Evolutionary conservation across 2,329 filamentous ascomycete species (phyloP).

Genomic region (Pleoardoris graminearum): DNA sequence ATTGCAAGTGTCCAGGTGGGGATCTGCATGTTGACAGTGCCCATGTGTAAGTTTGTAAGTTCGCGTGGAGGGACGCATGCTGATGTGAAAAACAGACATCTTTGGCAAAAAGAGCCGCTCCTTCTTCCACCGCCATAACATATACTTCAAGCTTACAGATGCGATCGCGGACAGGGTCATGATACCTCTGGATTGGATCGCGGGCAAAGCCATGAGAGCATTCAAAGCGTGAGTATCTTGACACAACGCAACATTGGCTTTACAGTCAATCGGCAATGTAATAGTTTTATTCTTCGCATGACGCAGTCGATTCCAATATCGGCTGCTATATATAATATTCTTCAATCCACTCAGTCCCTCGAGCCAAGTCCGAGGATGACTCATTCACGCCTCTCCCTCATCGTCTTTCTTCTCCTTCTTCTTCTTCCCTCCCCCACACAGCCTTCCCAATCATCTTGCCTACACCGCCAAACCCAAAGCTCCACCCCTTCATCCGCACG

Average conservation of each 20-base stretch:
- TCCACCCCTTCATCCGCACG: slow-evolving; percentile 70
- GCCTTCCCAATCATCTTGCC: slow-evolving; percentile 53
- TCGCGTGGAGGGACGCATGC: neutral
- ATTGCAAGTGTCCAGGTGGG: slow-evolving; percentile 77
- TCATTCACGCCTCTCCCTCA: slow-evolving; percentile 3
- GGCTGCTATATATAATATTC: too few species aligned
- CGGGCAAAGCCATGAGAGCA: neutral
- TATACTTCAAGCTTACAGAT: slow-evolving; percentile 39
- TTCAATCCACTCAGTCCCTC: too few species aligned
- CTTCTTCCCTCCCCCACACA: slow-evolving; percentile 14
- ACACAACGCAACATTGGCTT: too few species aligned
- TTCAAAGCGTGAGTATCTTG: neutral
- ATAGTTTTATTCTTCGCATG: too few species aligned
- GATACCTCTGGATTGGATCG: neutral
- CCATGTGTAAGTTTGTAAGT: slow-evolving; percentile 68
- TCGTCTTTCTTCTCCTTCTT: slow-evolving; percentile 15
- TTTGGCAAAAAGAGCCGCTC: slow-evolving; percentile 43
- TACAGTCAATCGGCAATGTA: too few species aligned
- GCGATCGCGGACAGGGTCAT: slow-evolving; percentile 30
- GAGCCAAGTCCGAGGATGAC: too few species aligned
- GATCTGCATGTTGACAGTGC: slow-evolving; percentile 74
- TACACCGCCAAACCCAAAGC: slow-evolving; percentile 66
- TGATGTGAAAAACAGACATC: slow-evolving; percentile 24
- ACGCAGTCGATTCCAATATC: too few species aligned
- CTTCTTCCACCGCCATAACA: slow-evolving; percentile 39